Evolutionary conservation across 2,329 filamentous ascomycete species (phyloP).

Genomic region (Trichoderma afroharzianum): DNA sequence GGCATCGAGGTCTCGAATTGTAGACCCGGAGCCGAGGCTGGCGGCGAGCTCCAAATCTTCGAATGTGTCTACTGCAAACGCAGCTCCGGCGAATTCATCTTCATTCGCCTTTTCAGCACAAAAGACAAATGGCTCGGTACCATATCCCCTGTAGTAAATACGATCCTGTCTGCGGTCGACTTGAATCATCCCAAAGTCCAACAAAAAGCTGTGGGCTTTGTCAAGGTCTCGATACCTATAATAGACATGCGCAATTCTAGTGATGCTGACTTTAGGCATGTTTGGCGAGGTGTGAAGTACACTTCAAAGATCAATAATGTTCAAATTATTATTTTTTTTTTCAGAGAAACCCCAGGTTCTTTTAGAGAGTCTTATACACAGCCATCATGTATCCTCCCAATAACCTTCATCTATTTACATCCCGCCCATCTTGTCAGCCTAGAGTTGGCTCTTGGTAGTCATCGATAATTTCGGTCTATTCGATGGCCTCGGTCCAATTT

Average conservation of each 20-base stretch:
- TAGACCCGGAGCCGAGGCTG: background rate
- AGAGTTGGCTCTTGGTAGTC: too few species aligned
- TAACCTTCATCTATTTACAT: background rate
- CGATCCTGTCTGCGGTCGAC: background rate
- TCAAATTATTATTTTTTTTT: too few species aligned
- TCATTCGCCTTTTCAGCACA: background rate
- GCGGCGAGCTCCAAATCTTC: background rate
- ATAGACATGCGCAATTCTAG: background rate
- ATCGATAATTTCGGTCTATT: background rate
- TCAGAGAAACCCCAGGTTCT: background rate
- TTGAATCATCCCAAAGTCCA: background rate
- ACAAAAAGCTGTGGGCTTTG: background rate
- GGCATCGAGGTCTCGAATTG: background rate
- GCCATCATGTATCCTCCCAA: background rate
- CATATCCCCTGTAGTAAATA: background rate
- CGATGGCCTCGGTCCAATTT: background rate
- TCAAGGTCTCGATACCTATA: background rate
- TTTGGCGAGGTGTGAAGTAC: background rate
- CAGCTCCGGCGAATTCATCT: background rate
- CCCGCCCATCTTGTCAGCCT: background rate
- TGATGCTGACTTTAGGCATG: background rate
- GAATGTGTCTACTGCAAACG: background rate
- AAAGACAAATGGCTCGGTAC: background rate
- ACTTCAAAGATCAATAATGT: background rate
- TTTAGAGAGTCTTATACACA: background rate